phyloP scores from a whole-genome alignment of 2,329 filamentous ascomycete genomes.

The Fulvia fulva region DNA sequence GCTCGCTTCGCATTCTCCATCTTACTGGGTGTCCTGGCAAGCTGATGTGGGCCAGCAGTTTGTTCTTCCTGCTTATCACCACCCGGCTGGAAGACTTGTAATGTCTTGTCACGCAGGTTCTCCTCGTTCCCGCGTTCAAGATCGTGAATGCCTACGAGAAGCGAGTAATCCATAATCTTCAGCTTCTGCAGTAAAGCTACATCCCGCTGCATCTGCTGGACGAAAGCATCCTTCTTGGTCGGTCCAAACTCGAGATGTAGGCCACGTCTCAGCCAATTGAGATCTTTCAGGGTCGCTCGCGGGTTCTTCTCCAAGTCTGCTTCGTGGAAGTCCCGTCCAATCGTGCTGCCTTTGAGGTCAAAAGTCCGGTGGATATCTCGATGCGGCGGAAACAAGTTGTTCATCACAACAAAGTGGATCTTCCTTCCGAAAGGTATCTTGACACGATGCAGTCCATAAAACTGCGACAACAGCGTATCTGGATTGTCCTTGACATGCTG shows the following conservation, averaged over 20 bases:
- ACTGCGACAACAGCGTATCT: conserved; percentile 94
- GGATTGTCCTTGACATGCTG: conserved; percentile 88
- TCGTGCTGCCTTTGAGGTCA: conserved; percentile 92
- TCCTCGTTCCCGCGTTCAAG: conserved; percentile 88
- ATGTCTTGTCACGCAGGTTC: conserved; percentile 81
- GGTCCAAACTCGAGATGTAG: conserved; percentile 84
- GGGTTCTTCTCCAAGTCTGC: conserved; percentile 85
- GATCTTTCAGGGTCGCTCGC: conserved; percentile 86
- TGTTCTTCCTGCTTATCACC: conserved; percentile 49
- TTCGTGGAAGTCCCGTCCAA: conserved; percentile 87
- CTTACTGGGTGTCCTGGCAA: conserved; percentile 89
- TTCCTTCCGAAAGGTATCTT: conserved; percentile 98
- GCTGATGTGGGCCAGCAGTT: conserved; percentile 40
- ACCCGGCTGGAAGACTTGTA: conserved; percentile 90
- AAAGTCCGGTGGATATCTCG: conserved; percentile 96
- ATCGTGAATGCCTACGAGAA: conserved; percentile 92
- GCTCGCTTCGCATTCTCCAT: conserved; percentile 88
- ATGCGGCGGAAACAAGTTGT: conserved; percentile 96
- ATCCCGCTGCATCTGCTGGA: conserved; percentile 83
- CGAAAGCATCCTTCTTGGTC: conserved; percentile 79
- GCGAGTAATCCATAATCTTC: conserved; percentile 98
- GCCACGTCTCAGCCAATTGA: conserved; percentile 90
- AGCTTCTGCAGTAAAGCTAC: conserved; percentile 81
- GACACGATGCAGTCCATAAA: conserved; percentile 93
- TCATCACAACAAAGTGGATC: conserved; percentile 99